A percentile compares a stretch with the other conserved stretches of the same genome.
Conservation (phyloP, 257 asterid species). For the Parsonsia alboflavescens region DNA sequence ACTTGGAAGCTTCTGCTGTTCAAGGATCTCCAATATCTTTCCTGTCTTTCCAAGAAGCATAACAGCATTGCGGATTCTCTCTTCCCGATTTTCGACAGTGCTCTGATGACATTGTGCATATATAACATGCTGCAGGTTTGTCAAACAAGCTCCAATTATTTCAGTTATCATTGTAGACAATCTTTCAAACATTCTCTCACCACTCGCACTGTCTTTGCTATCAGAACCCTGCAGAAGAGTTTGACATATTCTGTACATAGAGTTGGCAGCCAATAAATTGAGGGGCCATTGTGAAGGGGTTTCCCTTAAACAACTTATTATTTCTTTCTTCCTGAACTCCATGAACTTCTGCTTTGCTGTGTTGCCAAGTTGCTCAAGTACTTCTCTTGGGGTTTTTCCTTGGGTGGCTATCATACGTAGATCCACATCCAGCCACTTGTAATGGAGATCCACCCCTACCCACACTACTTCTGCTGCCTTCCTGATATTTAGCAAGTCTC, state of each 20-base stretch:
- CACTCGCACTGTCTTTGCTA: constrained; percentile 24
- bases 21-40: constrained; percentile 54
- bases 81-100: constrained; percentile 49
- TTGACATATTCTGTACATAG: constrained; percentile 71
- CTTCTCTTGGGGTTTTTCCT: constrained; percentile 33
- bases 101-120: constrained; percentile 49
- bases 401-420: constrained; percentile 37
- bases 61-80: constrained; percentile 42
- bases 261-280: constrained; percentile 58
- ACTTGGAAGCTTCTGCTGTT: constrained; percentile 37
- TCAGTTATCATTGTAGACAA: constrained; percentile 46
- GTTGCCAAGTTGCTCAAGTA: constrained; percentile 46
- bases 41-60: constrained; percentile 59
- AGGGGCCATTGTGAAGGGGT: constrained; percentile 58
- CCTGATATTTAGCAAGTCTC: constrained; percentile 38
- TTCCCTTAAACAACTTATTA: constrained; percentile 29
- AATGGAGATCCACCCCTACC: constrained; percentile 57
- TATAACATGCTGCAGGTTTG: constrained; percentile 57
- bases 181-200: constrained; percentile 34
- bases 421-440: constrained; percentile 63
- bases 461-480: constrained; percentile 65
- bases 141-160: constrained; percentile 62
- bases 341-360: constrained; percentile 45
- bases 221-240: constrained; percentile 42
- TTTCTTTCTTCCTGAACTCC: constrained; percentile 36